These are phyloP conservation scores for Daldinia bambusicola DNA, from an alignment of 495 filamentous ascomycete genomes.

Conservation along the genomic window DNA sequence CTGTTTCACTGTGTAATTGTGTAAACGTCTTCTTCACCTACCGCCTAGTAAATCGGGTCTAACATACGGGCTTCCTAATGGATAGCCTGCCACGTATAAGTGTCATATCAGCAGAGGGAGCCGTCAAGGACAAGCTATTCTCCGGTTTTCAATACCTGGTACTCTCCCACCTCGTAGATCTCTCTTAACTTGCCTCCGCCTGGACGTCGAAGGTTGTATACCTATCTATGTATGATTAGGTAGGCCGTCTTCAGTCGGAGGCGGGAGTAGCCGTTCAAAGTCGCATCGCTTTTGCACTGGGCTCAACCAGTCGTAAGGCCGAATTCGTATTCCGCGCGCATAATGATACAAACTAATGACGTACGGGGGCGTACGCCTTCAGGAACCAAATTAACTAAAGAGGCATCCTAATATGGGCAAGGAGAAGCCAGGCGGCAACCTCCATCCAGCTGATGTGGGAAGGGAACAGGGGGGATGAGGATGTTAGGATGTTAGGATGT, in stretches of 20 bases:
- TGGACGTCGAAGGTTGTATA: constrained; percentile 8
- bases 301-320: constrained; percentile 21
- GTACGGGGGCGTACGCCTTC: constrained; percentile 33
- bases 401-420: constrained; percentile 18
- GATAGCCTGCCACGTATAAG: not conserved
- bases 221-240: constrained; percentile 7
- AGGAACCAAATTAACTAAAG: constrained; percentile 35
- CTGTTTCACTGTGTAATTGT: not conserved
- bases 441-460: constrained; percentile 41
- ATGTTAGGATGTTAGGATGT: constrained; percentile 11
- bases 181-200: constrained; percentile 19
- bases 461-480: constrained; percentile 19
- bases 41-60: not conserved
- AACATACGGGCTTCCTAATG: constrained; percentile 7
- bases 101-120: not conserved
- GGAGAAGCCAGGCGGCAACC: constrained; percentile 29
- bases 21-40: not conserved
- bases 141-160: constrained; percentile 23
- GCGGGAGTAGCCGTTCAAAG: constrained; percentile 39
- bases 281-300: constrained; percentile 39
- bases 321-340: constrained; percentile 11
- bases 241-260: not conserved
- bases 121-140: constrained; percentile 1
- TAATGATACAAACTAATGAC: constrained; percentile 36
- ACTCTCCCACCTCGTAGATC: constrained; percentile 7